Conservation (phyloP, 2,329 filamentous ascomycete species). For the Nemania bipapillata region DNA sequence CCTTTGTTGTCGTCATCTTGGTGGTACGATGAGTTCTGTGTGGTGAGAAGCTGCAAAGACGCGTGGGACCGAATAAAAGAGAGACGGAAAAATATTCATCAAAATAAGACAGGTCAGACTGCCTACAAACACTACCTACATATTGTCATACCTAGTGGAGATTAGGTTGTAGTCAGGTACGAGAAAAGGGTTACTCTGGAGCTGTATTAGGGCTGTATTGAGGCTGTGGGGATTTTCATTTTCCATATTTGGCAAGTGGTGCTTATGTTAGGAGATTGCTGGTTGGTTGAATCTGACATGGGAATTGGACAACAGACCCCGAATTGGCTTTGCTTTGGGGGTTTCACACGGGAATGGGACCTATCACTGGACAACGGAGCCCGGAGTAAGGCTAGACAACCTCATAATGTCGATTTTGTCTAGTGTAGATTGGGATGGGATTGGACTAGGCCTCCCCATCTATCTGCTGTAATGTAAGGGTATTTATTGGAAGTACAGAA, state of each 20-base stretch:
- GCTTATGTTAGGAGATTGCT: slow-evolving; percentile 18
- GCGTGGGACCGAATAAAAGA: neutral
- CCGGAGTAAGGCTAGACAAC: slow-evolving; percentile 1
- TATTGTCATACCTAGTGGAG: neutral
- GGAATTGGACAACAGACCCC: neutral
- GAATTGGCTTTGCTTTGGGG: neutral
- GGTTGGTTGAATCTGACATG: slow-evolving; percentile 14
- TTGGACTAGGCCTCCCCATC: neutral
- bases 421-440: too few species aligned
- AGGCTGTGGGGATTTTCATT: slow-evolving; percentile 26
- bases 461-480: neutral
- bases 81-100: neutral
- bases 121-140: neutral
- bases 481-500: too few species aligned
- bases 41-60: neutral
- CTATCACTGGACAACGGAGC: neutral
- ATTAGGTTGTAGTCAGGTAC: neutral
- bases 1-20: slow-evolving; percentile 15
- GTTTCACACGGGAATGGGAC: neutral
- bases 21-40: neutral
- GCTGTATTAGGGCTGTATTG: neutral
- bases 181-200: neutral
- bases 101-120: neutral
- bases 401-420: neutral
- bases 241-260: slow-evolving; percentile 22